Conservation (phyloP, 1,284 basidiomycete species). For the Ceratobasidium sp. region DNA sequence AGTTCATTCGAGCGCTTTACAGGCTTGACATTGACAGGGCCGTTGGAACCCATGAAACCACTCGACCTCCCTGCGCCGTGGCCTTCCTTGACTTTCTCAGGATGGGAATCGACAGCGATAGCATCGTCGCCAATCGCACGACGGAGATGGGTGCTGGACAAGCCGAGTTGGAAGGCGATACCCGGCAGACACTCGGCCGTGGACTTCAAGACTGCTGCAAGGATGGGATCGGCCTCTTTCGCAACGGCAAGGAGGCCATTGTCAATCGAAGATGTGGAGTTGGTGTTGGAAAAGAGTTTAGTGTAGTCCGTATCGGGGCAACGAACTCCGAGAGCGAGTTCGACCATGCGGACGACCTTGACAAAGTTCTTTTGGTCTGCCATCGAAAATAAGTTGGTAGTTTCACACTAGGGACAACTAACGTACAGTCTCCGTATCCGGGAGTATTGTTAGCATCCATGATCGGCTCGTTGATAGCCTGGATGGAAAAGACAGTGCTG, state of each 20-base stretch:
- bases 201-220: constrained; percentile 57
- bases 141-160: constrained; percentile 47
- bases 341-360: constrained; percentile 66
- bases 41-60: constrained; percentile 47
- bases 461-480: constrained; percentile 78
- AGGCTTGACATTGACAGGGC: constrained; percentile 57
- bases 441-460: constrained; percentile 70
- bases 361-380: constrained; percentile 76
- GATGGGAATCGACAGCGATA: not conserved
- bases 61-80: constrained; percentile 21
- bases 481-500: constrained; percentile 67
- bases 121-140: not conserved
- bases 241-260: constrained; percentile 51
- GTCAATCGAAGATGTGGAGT: not conserved
- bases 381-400: not conserved
- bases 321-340: constrained; percentile 63
- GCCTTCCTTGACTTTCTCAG: not conserved
- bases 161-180: constrained; percentile 51
- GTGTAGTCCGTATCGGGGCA: constrained; percentile 43
- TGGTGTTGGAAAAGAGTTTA: constrained; percentile 53
- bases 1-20: constrained; percentile 4
- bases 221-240: constrained; percentile 50
- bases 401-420: not conserved
- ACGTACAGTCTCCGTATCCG: constrained; percentile 67
- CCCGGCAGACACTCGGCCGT: constrained; percentile 61